Evolutionary conservation across 179 eudicot species (phyloP).

Genomic region (Camellia oleifera): DNA sequence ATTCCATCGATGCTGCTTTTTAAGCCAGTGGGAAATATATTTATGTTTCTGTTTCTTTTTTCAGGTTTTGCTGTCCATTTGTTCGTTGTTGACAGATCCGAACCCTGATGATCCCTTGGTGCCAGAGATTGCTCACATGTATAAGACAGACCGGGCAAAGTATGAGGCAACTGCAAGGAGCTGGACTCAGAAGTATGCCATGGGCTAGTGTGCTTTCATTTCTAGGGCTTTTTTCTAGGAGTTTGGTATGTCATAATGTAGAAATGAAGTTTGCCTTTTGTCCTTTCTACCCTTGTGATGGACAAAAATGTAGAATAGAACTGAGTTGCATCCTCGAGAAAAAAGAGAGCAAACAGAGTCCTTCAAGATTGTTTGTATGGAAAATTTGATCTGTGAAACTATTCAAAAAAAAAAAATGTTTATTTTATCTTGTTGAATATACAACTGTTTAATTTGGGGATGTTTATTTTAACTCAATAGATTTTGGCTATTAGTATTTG

Average conservation of each 20-base stretch:
- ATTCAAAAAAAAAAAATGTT: neutral
- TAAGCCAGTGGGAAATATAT: neutral
- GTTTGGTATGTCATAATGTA: conserved; percentile 3
- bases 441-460: neutral
- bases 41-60: neutral
- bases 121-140: conserved; percentile 39
- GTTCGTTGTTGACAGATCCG: conserved; percentile 37
- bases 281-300: neutral
- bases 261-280: conserved; percentile 10
- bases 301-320: conserved; percentile 10
- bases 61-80: conserved; percentile 38
- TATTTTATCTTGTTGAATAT: neutral
- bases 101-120: conserved; percentile 36
- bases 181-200: conserved; percentile 43
- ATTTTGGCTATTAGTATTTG: too few species aligned
- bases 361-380: conserved; percentile 5
- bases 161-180: conserved; percentile 39
- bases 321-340: neutral
- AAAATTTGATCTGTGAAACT: neutral
- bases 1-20: conserved; percentile 8
- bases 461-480: neutral
- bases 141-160: conserved; percentile 36
- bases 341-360: neutral
- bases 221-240: neutral
- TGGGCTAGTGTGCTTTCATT: conserved; percentile 22